Percentiles rank a stretch among this genome's conserved stretches.
Conservation (phyloP, 2,329 filamentous ascomycete genomes). For the Aspergillus transmontanensis region DNA sequence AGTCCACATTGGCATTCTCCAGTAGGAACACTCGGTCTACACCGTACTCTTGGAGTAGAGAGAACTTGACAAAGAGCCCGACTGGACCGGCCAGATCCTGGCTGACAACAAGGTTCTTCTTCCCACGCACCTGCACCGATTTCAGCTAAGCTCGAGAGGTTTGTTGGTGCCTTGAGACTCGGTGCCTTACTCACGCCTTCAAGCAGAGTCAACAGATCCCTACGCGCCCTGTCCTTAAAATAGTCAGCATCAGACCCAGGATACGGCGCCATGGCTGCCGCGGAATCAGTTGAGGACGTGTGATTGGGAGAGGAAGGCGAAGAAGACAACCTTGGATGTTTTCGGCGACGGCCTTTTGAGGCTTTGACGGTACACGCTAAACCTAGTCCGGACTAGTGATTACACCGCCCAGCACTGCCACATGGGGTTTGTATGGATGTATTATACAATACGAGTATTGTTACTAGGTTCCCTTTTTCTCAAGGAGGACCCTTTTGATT, state of each 20-base stretch:
- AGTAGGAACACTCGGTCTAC: constrained; percentile 97
- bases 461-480: neutral
- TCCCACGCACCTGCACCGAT: constrained; percentile 78
- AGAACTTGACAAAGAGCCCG: constrained; percentile 91
- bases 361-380: constrained; percentile 9
- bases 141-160: constrained; percentile 27
- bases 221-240: constrained; percentile 65
- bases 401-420: constrained; percentile 18
- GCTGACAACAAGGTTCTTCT: constrained; percentile 97
- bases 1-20: constrained; percentile 93
- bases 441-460: constrained; percentile 12
- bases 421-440: neutral
- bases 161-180: constrained; percentile 15
- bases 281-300: constrained; percentile 21
- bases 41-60: constrained; percentile 92
- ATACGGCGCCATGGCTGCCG: constrained; percentile 45
- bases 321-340: constrained; percentile 14
- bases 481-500: neutral
- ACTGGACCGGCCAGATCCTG: constrained; percentile 86
- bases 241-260: constrained; percentile 49
- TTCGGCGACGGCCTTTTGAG: neutral
- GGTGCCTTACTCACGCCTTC: constrained; percentile 79
- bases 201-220: constrained; percentile 85
- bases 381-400: constrained; percentile 23
- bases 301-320: constrained; percentile 9